These are phyloP conservation scores for Akanthomyces muscarius DNA, from an alignment of 2,329 filamentous ascomycete species.

Conservation along the genomic window DNA sequence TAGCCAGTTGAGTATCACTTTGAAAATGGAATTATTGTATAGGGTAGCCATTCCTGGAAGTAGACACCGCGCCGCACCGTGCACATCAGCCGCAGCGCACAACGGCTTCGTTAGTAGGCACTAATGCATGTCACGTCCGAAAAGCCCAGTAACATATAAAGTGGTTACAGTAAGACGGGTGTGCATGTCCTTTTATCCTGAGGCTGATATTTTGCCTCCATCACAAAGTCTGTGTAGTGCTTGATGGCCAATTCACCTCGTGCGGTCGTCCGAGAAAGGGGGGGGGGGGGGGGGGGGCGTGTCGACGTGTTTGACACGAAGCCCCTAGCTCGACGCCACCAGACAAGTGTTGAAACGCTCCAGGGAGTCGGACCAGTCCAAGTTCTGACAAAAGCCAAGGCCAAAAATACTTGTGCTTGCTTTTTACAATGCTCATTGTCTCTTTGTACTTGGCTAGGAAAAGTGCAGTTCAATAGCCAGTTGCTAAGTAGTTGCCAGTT, in stretches of 20 bases:
- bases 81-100: not conserved
- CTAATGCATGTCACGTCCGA: slow-evolving; percentile 1
- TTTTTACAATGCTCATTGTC: not conserved
- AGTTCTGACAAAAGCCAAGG: not conserved
- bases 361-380: not conserved
- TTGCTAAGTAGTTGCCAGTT: too few species aligned
- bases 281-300: not conserved
- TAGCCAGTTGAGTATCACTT: not conserved
- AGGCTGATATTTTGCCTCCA: not conserved
- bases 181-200: not conserved
- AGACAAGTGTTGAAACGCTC: slow-evolving; percentile 1
- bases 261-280: not conserved
- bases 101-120: not conserved
- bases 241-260: not conserved
- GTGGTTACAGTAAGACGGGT: not conserved
- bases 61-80: not conserved
- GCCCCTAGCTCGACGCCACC: slow-evolving; percentile 16
- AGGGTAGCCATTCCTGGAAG: slow-evolving; percentile 4
- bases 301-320: slow-evolving; percentile 14
- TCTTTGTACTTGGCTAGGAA: too few species aligned
- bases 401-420: not conserved
- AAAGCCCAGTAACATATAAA: not conserved
- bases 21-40: not conserved
- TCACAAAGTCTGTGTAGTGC: not conserved
- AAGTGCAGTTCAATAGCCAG: too few species aligned